These are phyloP conservation scores for Luvunga scandens DNA, from an alignment of 345 rosid species.

Conservation along the genomic window DNA sequence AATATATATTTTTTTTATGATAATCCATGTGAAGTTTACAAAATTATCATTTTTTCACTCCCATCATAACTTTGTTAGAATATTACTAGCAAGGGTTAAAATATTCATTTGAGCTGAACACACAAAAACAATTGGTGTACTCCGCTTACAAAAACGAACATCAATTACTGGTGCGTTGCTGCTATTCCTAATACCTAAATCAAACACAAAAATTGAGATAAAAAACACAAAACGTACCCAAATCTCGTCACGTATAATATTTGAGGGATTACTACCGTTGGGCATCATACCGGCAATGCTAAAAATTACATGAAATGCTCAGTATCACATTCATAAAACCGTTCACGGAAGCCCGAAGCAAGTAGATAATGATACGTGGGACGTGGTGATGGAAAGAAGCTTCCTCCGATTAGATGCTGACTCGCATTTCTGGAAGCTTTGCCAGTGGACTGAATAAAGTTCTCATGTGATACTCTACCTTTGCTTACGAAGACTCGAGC, in stretches of 20 bases:
- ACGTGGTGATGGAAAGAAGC: conserved; percentile 84
- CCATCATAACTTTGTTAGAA: no score
- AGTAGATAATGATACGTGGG: conserved; percentile 87
- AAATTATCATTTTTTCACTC: no score
- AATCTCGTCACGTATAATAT: conserved; percentile 53
- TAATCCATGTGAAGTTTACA: no score
- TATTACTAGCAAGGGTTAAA: no score
- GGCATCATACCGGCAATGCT: conserved; percentile 95
- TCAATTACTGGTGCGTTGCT: no score
- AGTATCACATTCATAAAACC: conserved; percentile 83
- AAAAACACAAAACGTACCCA: no score
- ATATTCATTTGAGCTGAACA: no score
- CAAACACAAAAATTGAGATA: no score
- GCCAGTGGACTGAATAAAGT: conserved; percentile 19
- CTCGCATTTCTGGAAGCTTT: conserved; percentile 3
- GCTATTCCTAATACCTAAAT: no score
- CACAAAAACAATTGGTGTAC: no score
- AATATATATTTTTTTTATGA: no score
- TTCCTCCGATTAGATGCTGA: conserved; percentile 39
- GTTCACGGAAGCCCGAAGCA: conserved; percentile 95
- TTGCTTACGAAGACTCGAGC: conserved; percentile 14
- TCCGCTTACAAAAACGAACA: no score
- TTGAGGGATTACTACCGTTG: conserved; percentile 79
- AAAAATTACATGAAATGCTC: conserved; percentile 72
- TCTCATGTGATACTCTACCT: conserved; percentile 1